Base-by-base conservation (phyloP, 495 filamentous ascomycete genomes). In the Aspergillus panamensis region DNA sequence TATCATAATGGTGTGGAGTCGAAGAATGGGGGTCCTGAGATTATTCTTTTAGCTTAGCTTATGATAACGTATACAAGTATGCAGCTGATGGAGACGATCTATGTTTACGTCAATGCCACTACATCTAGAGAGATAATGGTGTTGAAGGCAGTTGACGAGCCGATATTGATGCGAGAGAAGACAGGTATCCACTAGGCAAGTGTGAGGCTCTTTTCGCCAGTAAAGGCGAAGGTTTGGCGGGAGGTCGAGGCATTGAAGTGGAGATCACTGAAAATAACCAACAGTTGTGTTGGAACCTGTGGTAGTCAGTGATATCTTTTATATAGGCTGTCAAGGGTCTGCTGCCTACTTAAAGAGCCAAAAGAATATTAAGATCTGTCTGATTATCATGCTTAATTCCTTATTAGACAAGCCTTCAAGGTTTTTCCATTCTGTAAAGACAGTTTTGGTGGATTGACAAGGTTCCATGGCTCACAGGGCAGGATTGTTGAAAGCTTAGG, bases 121-220 rank as follows among this genome's bases (percentile, higher is more conserved):
- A 79, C 68, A 10, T 72, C 67, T 0, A 82, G 62, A 1, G 75
- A 82, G 31, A 77, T 69, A 21, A 85, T 75, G 31, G 78, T 77
- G 64, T 83, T 80, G 61, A 86, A 80, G 9, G 82, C 83, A 1
- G 77, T 73, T 5, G 69, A 54, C 1, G 79, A 83, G 19, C 81
- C 83, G 51, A 87, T 58, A 49, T 66, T 66, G 48, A 66, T 66
- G 9, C 62, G 45, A 3, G 61, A 60, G 17, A 67, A 61, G 58
- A 12, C 56, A 51, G 10, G 58, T 17, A 81, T 64, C 58, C 68
- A 77, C 0, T 25, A 50, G 13, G 76, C 73, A 61, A 80, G 82
- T 3, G 81, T 80, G 6, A 83, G 61, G 10, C 80, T 60, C 6
- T 25, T 37, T 31, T 62, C 59, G 9, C 59, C 50, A 0, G 64